Conservation (phyloP, 768 basidiomycete species). For the Collybia sp. region DNA sequence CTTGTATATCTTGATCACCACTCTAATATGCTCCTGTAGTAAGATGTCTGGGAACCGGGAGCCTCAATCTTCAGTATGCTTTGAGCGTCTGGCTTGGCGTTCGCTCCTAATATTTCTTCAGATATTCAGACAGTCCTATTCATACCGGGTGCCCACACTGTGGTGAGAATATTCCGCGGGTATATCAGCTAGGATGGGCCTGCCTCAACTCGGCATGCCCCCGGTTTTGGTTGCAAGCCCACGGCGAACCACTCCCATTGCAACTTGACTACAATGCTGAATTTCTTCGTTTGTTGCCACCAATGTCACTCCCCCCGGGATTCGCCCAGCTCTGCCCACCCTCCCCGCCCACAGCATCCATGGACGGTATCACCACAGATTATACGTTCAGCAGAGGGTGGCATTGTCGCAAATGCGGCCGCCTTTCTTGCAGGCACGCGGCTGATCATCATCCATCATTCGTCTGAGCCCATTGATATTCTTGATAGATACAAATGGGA, state of each 20-base stretch:
- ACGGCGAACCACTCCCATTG: slow-evolving; percentile 20
- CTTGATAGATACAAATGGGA: slow-evolving; percentile 67
- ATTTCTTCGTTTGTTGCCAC: slow-evolving; percentile 38
- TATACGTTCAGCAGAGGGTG: slow-evolving; percentile 60
- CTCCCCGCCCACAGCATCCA: slow-evolving; percentile 18
- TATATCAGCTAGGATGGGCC: slow-evolving; percentile 56
- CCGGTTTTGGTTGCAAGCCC: slow-evolving; percentile 44
- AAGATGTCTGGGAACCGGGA: background rate
- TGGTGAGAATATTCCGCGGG: slow-evolving; percentile 34
- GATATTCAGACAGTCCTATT: background rate
- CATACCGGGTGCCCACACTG: slow-evolving; percentile 40
- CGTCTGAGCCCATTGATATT: background rate
- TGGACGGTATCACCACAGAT: slow-evolving; percentile 40
- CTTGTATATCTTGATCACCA: too few relatives aligned
- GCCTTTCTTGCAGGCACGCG: slow-evolving; percentile 66
- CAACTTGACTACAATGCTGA: slow-evolving; percentile 40
- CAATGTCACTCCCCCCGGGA: slow-evolving; percentile 22
- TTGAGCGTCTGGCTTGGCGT: slow-evolving; percentile 8
- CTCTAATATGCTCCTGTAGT: too few relatives aligned
- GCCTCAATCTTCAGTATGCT: background rate
- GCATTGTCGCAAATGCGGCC: slow-evolving; percentile 66
- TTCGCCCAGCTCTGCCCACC: slow-evolving; percentile 35
- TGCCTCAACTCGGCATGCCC: slow-evolving; percentile 60
- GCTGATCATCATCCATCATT: background rate
- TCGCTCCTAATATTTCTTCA: too few relatives aligned